Conservation (phyloP, 1,284 basidiomycete species). For the Tilletia indica region DNA sequence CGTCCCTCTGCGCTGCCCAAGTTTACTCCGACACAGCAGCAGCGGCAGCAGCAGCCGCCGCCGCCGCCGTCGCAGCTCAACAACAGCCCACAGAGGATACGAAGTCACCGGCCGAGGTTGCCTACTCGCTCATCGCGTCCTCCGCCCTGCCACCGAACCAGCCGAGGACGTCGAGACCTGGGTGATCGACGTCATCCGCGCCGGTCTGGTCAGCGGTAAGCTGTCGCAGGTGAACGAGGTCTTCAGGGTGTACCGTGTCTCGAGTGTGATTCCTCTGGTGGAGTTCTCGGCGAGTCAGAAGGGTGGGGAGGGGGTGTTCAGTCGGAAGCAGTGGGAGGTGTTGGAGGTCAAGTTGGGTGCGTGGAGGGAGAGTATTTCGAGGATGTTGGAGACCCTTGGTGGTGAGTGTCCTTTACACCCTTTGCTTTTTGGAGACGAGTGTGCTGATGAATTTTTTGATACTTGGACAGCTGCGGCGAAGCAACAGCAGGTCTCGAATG, state of each 20-base stretch:
- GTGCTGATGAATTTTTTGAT: not conserved
- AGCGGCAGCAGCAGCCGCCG: not conserved
- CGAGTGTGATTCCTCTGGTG: not conserved
- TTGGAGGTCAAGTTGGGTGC: slow-evolving; percentile 44
- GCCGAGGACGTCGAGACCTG: slow-evolving; percentile 50
- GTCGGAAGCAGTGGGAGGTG: slow-evolving; percentile 46
- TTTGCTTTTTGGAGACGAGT: not conserved
- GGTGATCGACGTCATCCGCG: slow-evolving; percentile 55
- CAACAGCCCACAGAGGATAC: not conserved
- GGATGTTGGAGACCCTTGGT: slow-evolving; percentile 39
- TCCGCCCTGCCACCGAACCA: slow-evolving; percentile 25
- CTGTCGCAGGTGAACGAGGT: slow-evolving; percentile 49
- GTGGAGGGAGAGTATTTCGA: slow-evolving; percentile 47
- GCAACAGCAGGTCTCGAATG: slow-evolving; percentile 1
- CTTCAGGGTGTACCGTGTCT: slow-evolving; percentile 49
- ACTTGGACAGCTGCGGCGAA: not conserved
- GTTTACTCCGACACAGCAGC: slow-evolving; percentile 25
- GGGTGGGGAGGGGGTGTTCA: slow-evolving; percentile 39
- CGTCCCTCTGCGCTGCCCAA: slow-evolving; percentile 44
- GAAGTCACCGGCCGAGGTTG: slow-evolving; percentile 34
- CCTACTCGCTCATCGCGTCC: slow-evolving; percentile 42
- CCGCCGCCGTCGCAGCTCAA: not conserved
- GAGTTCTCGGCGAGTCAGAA: slow-evolving; percentile 32
- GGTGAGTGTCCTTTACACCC: not conserved
- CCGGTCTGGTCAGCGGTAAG: slow-evolving; percentile 51